phyloP scores from a whole-genome alignment of 768 basidiomycete species.

The Suillus paluster region DNA sequence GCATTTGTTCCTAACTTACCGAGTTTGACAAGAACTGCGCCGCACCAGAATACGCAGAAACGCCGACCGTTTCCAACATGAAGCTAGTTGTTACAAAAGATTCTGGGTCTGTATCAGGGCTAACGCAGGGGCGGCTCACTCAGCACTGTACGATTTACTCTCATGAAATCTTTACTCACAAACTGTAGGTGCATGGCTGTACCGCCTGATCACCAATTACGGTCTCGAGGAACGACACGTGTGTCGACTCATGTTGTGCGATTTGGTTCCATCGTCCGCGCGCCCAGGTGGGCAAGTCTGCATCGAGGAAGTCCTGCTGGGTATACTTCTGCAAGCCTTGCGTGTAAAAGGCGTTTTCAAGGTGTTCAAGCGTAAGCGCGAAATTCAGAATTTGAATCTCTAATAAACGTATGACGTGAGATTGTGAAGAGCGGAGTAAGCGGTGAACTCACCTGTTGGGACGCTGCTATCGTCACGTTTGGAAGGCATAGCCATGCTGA shows the following conservation, averaged over 20 bases:
- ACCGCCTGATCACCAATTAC: conserved; percentile 16
- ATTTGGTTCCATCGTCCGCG: conserved; percentile 41
- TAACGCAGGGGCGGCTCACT: conserved; percentile 7
- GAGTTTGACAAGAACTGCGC: conserved; percentile 42
- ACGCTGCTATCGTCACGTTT: background rate
- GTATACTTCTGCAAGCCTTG: conserved; percentile 41
- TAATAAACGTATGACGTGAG: background rate
- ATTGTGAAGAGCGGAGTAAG: background rate
- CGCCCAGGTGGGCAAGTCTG: conserved; percentile 42
- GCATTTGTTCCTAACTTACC: conserved; percentile 8
- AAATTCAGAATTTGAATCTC: conserved; percentile 36
- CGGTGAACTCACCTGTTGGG: conserved; percentile 6
- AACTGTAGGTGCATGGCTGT: conserved; percentile 16
- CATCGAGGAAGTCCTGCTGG: conserved; percentile 39
- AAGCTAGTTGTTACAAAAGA: conserved; percentile 50
- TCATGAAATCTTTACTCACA: conserved; percentile 3
- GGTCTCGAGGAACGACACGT: conserved; percentile 45
- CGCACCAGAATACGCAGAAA: conserved; percentile 64
- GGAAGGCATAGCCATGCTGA: background rate
- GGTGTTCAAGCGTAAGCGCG: conserved; percentile 41
- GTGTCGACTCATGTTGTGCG: conserved; percentile 45
- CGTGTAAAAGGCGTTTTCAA: conserved; percentile 40
- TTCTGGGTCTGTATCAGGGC: conserved; percentile 46
- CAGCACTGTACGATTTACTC: background rate
- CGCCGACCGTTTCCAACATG: conserved; percentile 56